These are phyloP conservation scores for Carnegiea gigantea DNA, from an alignment of 179 eudicot genomes.

Conservation along the genomic window DNA sequence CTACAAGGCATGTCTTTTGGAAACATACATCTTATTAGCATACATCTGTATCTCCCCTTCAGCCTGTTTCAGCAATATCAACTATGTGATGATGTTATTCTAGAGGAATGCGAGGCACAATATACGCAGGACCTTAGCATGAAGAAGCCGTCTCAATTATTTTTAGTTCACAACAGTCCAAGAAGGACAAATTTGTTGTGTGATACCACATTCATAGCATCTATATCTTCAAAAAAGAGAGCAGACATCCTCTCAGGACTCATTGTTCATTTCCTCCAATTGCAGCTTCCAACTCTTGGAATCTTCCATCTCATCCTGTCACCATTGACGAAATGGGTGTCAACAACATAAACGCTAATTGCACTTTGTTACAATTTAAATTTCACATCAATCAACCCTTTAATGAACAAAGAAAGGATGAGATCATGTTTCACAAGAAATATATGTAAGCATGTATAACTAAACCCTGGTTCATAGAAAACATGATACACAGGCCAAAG, in stretches of 20 bases:
- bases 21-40: no score
- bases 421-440: background rate
- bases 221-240: slow-evolving; percentile 3
- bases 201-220: background rate
- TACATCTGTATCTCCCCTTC: no score
- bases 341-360: slow-evolving; percentile 2
- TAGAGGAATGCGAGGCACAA: no score
- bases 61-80: no score
- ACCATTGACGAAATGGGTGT: slow-evolving; percentile 18
- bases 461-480: background rate
- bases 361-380: background rate
- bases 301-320: slow-evolving; percentile 55
- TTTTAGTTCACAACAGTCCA: no score
- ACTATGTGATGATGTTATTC: no score
- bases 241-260: slow-evolving; percentile 4
- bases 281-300: slow-evolving; percentile 72
- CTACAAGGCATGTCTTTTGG: no score
- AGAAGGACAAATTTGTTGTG: no score
- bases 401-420: background rate
- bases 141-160: no score
- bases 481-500: no score
- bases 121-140: no score
- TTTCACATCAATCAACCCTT: background rate
- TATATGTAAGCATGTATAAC: background rate
- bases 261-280: slow-evolving; percentile 42